Percentiles rank a stretch among this genome's conserved stretches.
Evolutionary conservation across 495 filamentous ascomycete genomes (phyloP).

Genomic region (Bombardia bombarda): DNA sequence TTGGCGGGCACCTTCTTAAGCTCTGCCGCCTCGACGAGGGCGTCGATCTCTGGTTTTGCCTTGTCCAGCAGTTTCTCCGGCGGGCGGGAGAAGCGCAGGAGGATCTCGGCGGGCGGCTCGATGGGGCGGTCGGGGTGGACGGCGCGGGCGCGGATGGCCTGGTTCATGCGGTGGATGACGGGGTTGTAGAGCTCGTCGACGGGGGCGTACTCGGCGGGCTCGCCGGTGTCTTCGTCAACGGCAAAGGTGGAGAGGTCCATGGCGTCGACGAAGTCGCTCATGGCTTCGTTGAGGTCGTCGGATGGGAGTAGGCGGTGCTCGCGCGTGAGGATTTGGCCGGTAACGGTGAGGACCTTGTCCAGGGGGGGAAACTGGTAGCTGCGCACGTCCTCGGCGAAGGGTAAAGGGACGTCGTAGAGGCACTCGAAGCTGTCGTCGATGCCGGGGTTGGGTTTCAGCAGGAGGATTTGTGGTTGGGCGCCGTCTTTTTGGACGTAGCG

Average conservation of each 20-base stretch:
- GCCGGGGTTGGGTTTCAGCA: slow-evolving; percentile 71
- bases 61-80: slow-evolving; percentile 56
- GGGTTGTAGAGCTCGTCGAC: slow-evolving; percentile 87
- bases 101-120: slow-evolving; percentile 54
- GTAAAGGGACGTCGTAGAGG: slow-evolving; percentile 85
- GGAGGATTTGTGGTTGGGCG: slow-evolving; percentile 65
- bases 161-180: slow-evolving; percentile 80
- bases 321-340: slow-evolving; percentile 73
- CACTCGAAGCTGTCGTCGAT: slow-evolving; percentile 82
- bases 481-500: slow-evolving; percentile 76
- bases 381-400: slow-evolving; percentile 87
- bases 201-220: slow-evolving; percentile 58
- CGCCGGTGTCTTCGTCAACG: slow-evolving; percentile 60
- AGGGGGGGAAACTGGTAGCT: slow-evolving; percentile 85
- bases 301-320: slow-evolving; percentile 83
- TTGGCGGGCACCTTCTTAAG: slow-evolving; percentile 93
- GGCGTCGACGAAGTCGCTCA: slow-evolving; percentile 84
- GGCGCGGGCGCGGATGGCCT: slow-evolving; percentile 76
- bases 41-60: slow-evolving; percentile 48
- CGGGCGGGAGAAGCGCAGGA: slow-evolving; percentile 69
- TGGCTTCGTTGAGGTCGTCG: slow-evolving; percentile 62
- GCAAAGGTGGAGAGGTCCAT: slow-evolving; percentile 73
- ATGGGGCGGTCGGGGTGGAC: slow-evolving; percentile 63
- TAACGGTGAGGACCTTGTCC: slow-evolving; percentile 78
- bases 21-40: slow-evolving; percentile 59